These are phyloP conservation scores for Pisolithus marmoratus DNA, from an alignment of 768 basidiomycete genomes.

Conservation along the genomic window DNA sequence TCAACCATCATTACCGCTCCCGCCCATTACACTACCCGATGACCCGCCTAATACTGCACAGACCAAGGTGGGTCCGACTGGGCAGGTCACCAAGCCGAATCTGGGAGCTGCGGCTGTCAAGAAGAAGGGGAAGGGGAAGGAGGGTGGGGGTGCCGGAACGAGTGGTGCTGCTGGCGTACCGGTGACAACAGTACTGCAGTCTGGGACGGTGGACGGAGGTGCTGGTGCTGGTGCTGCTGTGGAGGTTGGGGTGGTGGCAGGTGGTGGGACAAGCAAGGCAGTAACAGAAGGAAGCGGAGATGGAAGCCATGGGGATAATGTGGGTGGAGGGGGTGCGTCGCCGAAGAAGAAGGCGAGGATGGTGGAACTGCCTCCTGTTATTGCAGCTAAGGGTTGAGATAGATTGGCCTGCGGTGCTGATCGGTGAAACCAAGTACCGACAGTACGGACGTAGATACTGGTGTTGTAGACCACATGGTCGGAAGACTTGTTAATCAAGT, in stretches of 20 bases:
- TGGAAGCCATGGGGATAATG: not conserved
- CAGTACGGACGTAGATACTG: too few species aligned
- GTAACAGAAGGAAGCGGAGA: slow-evolving; percentile 5
- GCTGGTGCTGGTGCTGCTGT: slow-evolving; percentile 4
- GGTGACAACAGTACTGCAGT: slow-evolving; percentile 9
- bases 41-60: slow-evolving; percentile 55
- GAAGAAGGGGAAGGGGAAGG: slow-evolving; percentile 46
- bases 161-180: slow-evolving; percentile 9
- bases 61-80: slow-evolving; percentile 72
- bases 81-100: slow-evolving; percentile 59
- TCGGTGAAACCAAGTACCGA: not conserved
- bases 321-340: slow-evolving; percentile 2
- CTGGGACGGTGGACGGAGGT: slow-evolving; percentile 10
- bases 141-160: slow-evolving; percentile 12
- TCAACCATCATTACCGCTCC: not conserved
- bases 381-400: slow-evolving; percentile 29
- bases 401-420: not conserved
- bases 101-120: slow-evolving; percentile 44
- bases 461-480: too few species aligned
- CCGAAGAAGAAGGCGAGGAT: slow-evolving; percentile 20
- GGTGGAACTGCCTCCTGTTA: slow-evolving; percentile 30
- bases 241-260: slow-evolving; percentile 25
- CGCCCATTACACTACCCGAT: slow-evolving; percentile 47
- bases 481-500: not conserved
- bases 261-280: not conserved